Base-by-base conservation (phyloP, 345 rosid genomes). In the Erucastrum elatum region DNA sequence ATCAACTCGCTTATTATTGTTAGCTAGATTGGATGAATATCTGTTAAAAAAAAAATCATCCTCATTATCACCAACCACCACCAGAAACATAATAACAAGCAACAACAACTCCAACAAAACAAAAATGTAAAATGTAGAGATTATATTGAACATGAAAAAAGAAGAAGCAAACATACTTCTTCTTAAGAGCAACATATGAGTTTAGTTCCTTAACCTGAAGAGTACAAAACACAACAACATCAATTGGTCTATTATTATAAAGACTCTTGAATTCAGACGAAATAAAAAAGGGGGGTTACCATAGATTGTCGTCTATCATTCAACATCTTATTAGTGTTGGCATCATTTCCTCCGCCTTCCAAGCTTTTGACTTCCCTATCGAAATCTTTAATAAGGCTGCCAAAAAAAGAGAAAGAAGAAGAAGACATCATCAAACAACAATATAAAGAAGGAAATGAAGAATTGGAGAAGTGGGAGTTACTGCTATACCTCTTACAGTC, bases 311-410 rank as follows among this genome's bases (percentile, higher is more conserved):
- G 92, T 85, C 90, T 89, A 73, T 94, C 98, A 67, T 74, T 92
- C 75, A 94, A 86, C 87, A 85, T 88, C 66, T 76, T 87, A 72
- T 83, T 87, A 75, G 93, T 90, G 68, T 81, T 80, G 56, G 85
- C 85, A 77, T 92, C 91, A 74, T 85, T 90, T 81, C 85, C 21
- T 21, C 21, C 83, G 3, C 85, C 64, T 84, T 92, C 98, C 85
- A 84, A 27, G 33, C 86, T 87, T 83, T 90, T 92, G 61, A 88
- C 87, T 88, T 89, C 97, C 77, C 84, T 80, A 75, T 94, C 98
- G 77, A 92, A 94, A 69, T 94, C 98, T 81, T 92, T 94, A 69
- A 94, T 90, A 80, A 94, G 97, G 87, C 98, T 21, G 21, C 21
- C 21, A 21, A 21, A 21, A 21, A 21, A 21, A 21, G 21, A 21